These are phyloP conservation scores for Colletotrichum echinochloae DNA, from an alignment of 2,329 filamentous ascomycete genomes.

Conservation along the genomic window DNA sequence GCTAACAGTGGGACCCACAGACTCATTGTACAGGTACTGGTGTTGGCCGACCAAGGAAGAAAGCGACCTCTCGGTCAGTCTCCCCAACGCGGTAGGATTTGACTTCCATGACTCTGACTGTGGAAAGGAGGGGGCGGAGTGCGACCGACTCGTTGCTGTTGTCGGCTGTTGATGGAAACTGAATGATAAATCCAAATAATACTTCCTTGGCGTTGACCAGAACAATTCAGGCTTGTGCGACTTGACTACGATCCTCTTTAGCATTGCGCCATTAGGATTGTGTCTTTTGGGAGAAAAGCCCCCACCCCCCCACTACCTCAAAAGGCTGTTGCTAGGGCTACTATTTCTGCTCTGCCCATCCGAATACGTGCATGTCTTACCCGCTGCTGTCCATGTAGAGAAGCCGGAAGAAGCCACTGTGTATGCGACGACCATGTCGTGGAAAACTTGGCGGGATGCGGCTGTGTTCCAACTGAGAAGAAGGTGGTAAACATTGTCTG, in stretches of 20 bases:
- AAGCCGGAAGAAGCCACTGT: background rate
- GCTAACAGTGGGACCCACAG: background rate
- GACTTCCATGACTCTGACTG: background rate
- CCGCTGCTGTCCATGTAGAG: background rate
- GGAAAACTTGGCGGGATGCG: slow-evolving; percentile 3
- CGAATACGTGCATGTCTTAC: background rate
- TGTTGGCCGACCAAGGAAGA: background rate
- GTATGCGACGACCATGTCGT: slow-evolving; percentile 6
- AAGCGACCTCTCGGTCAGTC: background rate
- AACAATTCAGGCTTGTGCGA: background rate
- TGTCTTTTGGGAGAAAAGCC: background rate
- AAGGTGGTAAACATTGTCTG: slow-evolving; percentile 2
- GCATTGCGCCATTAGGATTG: background rate
- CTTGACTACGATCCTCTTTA: background rate
- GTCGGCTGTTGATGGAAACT: background rate
- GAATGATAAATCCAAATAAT: background rate
- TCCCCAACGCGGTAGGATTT: background rate
- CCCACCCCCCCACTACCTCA: background rate
- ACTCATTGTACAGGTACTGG: slow-evolving; percentile 3
- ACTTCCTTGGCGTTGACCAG: background rate
- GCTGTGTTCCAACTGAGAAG: slow-evolving; percentile 4
- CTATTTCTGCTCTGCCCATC: background rate
- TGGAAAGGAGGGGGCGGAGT: slow-evolving; percentile 5
- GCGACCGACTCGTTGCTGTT: background rate
- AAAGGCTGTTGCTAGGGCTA: background rate